Evolutionary conservation across 805 yeast genomes (phyloP).

Genomic region (Cyberlindnera nakhonratchasimensis): DNA sequence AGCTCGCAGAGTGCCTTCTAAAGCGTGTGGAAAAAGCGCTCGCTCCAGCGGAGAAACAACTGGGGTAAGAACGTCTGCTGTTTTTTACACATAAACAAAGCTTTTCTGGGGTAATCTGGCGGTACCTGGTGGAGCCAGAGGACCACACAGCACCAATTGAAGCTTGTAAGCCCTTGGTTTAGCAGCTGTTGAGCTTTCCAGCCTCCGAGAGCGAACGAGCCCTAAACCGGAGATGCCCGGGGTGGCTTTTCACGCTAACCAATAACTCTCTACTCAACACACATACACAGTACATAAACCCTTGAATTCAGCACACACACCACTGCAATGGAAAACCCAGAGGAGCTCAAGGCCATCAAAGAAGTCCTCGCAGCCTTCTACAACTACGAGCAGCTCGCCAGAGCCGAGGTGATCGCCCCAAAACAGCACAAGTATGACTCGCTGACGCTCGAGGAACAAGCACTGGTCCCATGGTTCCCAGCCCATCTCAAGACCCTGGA

Average conservation of each 20-base stretch:
- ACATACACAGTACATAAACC: not conserved
- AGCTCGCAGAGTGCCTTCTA: no score
- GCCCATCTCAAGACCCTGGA: slow-evolving; percentile 38
- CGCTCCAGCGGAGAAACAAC: slow-evolving; percentile 7
- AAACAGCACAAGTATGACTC: slow-evolving; percentile 33
- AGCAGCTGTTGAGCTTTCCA: not conserved
- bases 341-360: slow-evolving; percentile 12
- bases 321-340: slow-evolving; percentile 12
- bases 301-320: not conserved
- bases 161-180: not conserved
- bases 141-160: no score
- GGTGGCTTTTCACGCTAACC: not conserved
- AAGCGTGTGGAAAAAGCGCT: not conserved
- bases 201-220: not conserved
- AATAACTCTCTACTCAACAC: not conserved
- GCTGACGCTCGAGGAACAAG: slow-evolving; percentile 39
- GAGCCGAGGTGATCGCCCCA: slow-evolving; percentile 31
- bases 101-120: slow-evolving; percentile 7
- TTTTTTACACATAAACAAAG: no score
- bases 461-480: slow-evolving; percentile 48
- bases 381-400: slow-evolving; percentile 36
- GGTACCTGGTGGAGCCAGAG: no score
- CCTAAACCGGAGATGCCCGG: slow-evolving; percentile 8
- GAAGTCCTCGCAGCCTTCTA: slow-evolving; percentile 26
- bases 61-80: not conserved